Evolutionary conservation across 192 early-diverging fungal species (phyloP).

Genomic region (Allomyces macrogynus): DNA sequence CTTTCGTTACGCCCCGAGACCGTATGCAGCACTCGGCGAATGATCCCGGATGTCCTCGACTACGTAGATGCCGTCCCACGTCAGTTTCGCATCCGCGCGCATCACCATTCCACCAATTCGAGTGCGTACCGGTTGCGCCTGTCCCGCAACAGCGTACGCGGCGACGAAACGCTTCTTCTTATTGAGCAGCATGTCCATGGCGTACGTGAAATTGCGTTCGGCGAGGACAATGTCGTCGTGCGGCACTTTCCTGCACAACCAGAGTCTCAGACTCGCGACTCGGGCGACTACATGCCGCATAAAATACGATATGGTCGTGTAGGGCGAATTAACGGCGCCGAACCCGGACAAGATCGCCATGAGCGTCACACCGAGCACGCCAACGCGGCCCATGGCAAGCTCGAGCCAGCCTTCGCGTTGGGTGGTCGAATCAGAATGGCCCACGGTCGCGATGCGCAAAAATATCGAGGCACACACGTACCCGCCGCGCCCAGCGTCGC

Average conservation of each 20-base stretch:
- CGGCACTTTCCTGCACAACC: constrained; percentile 15
- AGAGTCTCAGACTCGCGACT: neutral
- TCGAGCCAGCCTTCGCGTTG: constrained; percentile 19
- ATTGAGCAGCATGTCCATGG: constrained; percentile 36
- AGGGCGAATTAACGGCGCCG: constrained; percentile 82
- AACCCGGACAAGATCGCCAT: constrained; percentile 88
- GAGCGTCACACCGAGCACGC: constrained; percentile 75
- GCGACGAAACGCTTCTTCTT: constrained; percentile 41
- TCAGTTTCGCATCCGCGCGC: constrained; percentile 3
- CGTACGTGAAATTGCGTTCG: constrained; percentile 45
- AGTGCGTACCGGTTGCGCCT: neutral
- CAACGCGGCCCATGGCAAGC: constrained; percentile 57
- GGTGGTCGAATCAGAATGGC: constrained; percentile 5
- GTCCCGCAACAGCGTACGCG: neutral
- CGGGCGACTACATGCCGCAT: constrained; percentile 21
- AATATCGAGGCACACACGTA: too few relatives aligned
- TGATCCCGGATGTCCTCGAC: constrained; percentile 4
- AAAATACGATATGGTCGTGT: constrained; percentile 64
- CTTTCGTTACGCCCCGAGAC: constrained; percentile 16
- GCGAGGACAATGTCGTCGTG: constrained; percentile 30
- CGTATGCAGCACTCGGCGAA: constrained; percentile 27
- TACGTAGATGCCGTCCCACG: too few relatives aligned
- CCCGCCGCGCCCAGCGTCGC: constrained; percentile 17
- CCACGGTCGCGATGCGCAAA: too few relatives aligned
- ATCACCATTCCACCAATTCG: constrained; percentile 4